Base-by-base conservation (phyloP, 306 rosid genomes). In the Leucaena leucocephala region DNA sequence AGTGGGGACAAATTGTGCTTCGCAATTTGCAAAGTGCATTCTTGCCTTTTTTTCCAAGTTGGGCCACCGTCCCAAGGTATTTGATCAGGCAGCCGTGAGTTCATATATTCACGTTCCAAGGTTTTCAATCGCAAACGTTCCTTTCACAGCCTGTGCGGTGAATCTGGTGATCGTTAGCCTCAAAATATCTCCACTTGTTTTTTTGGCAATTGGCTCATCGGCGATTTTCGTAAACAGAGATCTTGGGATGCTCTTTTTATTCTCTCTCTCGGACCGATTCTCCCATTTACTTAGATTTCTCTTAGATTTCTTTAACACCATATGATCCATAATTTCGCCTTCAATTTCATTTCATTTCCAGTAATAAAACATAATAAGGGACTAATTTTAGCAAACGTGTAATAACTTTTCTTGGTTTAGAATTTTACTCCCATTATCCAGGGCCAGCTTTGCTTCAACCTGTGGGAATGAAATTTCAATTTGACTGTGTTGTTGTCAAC, bases 111-210 rank as follows among this genome's bases (percentile, higher is more conserved):
- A 77, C 81, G 39, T 52, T 52, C 81, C 68, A 19, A 65, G 16
- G 16, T 36, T 76, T 50, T 49, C 65, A 76, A 39, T 39, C 65
- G 80, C 73, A 76, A 12, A 76, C 40, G 74, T 76, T 48, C 6
- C 16, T 38, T 71, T 50, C 71, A 34, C 27, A 8, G 36, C 64
- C 76, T 9, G 5, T 9, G n/a, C 6, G 2, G 36, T 72, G 64
- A 52, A 33, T 35, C 42, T 43, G 13, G 57, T 69, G 74, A 69
- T 44, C 12, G 48, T 10, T 48, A 72, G 33, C 35, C 39, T 3
- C 12, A 46, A 65, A 59, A 35, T 21, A 70, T 39, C 59, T 43
- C 38, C 19, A 19, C 33, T n/a, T 35, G 11, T 27, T 8, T 71
- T 76, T 76, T 76, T 70, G 69, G 74, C 15, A 34, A 54, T 65